These are phyloP conservation scores for Ceratobasidium sp. DNA, from an alignment of 1,284 basidiomycete genomes.

Conservation along the genomic window DNA sequence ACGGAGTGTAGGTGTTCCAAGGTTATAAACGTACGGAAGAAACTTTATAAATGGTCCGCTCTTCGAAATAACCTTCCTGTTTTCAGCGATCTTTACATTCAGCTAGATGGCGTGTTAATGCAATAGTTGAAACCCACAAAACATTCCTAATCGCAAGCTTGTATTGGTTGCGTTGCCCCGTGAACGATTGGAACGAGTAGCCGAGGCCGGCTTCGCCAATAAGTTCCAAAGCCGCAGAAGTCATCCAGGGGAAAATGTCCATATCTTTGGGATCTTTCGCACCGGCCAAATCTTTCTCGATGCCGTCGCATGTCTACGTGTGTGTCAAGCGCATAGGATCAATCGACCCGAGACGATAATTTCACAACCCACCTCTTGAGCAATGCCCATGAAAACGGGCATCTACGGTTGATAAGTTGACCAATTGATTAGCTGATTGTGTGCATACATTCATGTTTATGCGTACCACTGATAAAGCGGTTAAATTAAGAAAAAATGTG, in stretches of 20 bases:
- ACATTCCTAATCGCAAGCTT: conserved; percentile 64
- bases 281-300: conserved; percentile 46
- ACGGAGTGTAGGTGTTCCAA: conserved; percentile 59
- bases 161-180: conserved; percentile 63
- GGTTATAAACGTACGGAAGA: conserved; percentile 23
- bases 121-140: conserved; percentile 59
- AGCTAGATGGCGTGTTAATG: conserved; percentile 57
- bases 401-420: conserved; percentile 52
- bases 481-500: not conserved
- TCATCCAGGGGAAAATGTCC: conserved; percentile 67
- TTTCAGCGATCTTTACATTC: conserved; percentile 57
- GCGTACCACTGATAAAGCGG: conserved; percentile 15
- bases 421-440: not conserved
- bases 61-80: conserved; percentile 1
- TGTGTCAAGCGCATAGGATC: conserved; percentile 52
- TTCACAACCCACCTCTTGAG: conserved; percentile 58
- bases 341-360: conserved; percentile 50
- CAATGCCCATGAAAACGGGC: conserved; percentile 64
- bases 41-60: conserved; percentile 11
- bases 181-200: conserved; percentile 67
- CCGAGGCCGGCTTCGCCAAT: conserved; percentile 67
- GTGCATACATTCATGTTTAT: not conserved
- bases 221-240: conserved; percentile 65
- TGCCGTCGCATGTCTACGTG: conserved; percentile 17
- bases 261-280: conserved; percentile 55